phyloP scores from a whole-genome alignment of 23 red algal species.

The Gracilaria gracilis region DNA sequence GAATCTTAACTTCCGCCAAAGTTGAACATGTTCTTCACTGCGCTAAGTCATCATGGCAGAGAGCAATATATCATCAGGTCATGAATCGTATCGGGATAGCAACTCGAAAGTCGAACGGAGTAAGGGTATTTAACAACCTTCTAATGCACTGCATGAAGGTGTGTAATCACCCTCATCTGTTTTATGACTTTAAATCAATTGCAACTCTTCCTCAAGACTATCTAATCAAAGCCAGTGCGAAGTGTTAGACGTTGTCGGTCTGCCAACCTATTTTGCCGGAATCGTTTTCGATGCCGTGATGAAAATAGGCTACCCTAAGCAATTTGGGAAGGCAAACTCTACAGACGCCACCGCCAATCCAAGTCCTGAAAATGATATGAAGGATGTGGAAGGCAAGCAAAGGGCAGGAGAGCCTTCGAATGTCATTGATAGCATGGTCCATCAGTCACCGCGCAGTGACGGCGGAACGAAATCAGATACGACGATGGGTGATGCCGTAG shows the following conservation, averaged over 20 bases:
- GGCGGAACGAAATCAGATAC: constrained; percentile 48
- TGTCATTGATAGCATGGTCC: not conserved
- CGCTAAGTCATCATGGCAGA: too few species aligned
- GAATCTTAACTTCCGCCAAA: too few species aligned
- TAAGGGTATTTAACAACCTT: too few species aligned
- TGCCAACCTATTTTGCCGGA: constrained; percentile 83
- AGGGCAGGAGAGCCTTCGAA: not conserved
- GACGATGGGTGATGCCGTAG: constrained; percentile 50
- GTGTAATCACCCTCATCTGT: too few species aligned
- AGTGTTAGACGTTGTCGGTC: constrained; percentile 72
- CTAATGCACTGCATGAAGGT: too few species aligned
- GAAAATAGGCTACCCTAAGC: not conserved
- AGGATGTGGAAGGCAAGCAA: not conserved
- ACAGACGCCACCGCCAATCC: not conserved
- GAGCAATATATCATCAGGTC: too few species aligned
- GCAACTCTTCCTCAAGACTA: too few species aligned
- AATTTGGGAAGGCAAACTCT: not conserved
- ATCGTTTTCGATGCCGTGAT: constrained; percentile 71
- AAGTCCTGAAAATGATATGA: not conserved
- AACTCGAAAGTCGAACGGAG: too few species aligned
- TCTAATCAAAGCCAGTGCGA: too few species aligned
- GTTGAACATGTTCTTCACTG: too few species aligned
- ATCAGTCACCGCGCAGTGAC: constrained; percentile 27
- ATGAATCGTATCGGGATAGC: too few species aligned
- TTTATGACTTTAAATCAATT: too few species aligned